Evolutionary conservation across 768 basidiomycete species (phyloP), one percentile per base, ranked within the genome.

Genomic region (Ramaria rubella): DNA sequence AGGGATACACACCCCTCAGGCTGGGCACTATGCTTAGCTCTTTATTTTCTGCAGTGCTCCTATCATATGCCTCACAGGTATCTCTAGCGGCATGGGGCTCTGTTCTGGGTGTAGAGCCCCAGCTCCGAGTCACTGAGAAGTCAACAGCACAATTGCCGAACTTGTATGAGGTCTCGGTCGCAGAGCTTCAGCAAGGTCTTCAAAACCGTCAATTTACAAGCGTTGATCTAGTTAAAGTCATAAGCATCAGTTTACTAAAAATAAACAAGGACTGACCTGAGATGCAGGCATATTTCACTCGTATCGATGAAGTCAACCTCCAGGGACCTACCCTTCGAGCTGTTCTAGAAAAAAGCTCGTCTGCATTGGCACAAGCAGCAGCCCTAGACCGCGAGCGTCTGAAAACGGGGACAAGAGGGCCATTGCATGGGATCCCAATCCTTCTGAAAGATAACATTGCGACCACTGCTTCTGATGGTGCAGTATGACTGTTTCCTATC

Each of bases 261-360:
- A 9, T 21, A 23, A 19, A 46, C 21, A 54, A n/a, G 2, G 38
- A 11, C 12, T 3, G 38, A 8, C 11, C 4, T 38, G 14, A 2
- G 19, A 3, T 7, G 38, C 34, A 86, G 84, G 81, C 82, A 2
- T 86, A 86, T 64, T 72, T 86, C 60, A 77, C 79, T 11, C 75
- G 85, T 2, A 85, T 86, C 24, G 80, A 84, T 4, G 80, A 86
- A 63, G 85, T 87, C n/a, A 86, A 86, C 61, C 61, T 78, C 17
- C 70, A 80, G 56, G 83, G 83, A 1, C 78, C 82, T 11, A 68
- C 67, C 43, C 68, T 87, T 8, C 79, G 75, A 9, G 83, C 83
- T 1, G 75, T 86, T 4, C 68, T 84, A 14, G 85, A 86, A 55
- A 69, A 70, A 1, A 87, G 81, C 46, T 74, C 79, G 0, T 74